Evolutionary conservation across 2,329 filamentous ascomycete genomes (phyloP), one percentile per base, ranked within the genome.

Genomic region (Neonectria neomacrospora): DNA sequence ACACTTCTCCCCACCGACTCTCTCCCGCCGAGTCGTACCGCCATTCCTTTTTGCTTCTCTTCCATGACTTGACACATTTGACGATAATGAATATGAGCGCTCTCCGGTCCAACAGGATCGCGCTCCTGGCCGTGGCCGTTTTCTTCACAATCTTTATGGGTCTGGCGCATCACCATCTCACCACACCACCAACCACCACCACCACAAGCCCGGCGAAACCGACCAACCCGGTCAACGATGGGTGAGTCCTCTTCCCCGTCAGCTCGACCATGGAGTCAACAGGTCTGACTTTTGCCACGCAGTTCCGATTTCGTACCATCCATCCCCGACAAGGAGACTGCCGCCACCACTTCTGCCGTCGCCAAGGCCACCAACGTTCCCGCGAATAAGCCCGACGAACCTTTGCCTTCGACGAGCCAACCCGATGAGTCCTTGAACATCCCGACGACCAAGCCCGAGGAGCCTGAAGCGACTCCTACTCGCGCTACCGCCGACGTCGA

Each of bases 101-200:
- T 32, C 48, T 64, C 48, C 62, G 62, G 23, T 62, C 62, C 54
- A 64, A 62, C 48, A 52, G 50, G 30, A 34, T 45, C 32, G 62
- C 54, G 26, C 53, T 64, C 16, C 34, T 54, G 44, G 48, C 37
- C 50, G 58, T 42, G 10, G 62, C 62, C 20, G 62, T 50, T 14
- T 62, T 64, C 54, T 62, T 64, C 48, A 62, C 59, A 28, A 26
- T 64, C 44, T 62, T 64, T 10, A 58, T 64, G 58, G 58, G 53
- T 42, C 22, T 62, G 53, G 58, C 53, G n/a, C 34, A 64, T 53
- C 58, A 47, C 48, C 48, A 54, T 23, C 48, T 64, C n/a, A 34
- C 30, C 9, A 32, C 48, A 1, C 22, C 54, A 5, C 32, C 48
- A 26, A 39, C 44, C 16, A 11, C 34, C 14, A 34, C 32, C 4